phyloP scores from a whole-genome alignment of 257 asterid genomes.

The Cinchona pubescens region DNA sequence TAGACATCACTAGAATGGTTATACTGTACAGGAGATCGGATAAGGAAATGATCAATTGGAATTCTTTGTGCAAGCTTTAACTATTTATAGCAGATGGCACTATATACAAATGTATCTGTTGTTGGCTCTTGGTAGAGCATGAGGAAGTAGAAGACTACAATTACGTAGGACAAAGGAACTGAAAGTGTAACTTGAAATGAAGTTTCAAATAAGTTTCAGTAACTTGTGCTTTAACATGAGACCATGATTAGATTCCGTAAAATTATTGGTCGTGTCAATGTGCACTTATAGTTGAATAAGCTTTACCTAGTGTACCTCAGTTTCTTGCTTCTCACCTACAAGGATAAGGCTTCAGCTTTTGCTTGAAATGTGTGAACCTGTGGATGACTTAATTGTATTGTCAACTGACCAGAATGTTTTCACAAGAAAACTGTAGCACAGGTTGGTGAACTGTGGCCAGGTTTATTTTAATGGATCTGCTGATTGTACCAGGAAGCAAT shows the following conservation, averaged over 20 bases:
- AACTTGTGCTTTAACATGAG: not conserved
- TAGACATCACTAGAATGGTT: not conserved
- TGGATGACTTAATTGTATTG: not conserved
- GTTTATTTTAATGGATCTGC: not conserved
- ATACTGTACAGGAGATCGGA: not conserved
- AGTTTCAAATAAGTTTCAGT: not conserved
- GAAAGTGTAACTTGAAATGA: not conserved
- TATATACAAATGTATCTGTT: not conserved
- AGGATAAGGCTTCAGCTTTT: not conserved
- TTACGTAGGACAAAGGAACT: not conserved
- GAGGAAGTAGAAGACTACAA: not conserved
- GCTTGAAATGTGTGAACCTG: not conserved
- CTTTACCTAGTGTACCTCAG: not conserved
- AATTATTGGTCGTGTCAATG: not conserved
- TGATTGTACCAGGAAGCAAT: not conserved
- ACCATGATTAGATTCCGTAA: not conserved
- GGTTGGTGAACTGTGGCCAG: not conserved
- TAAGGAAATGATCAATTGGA: not conserved
- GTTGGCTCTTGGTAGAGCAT: not conserved
- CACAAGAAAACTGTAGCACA: not conserved
- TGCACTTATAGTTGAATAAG: not conserved
- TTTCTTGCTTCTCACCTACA: not conserved
- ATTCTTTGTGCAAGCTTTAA: not conserved
- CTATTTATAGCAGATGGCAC: not conserved
- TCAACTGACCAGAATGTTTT: not conserved